Evolutionary conservation across 129 eudicot genomes (phyloP), one percentile per base, ranked within the genome.

Genomic region (Pulicaria dysenterica): DNA sequence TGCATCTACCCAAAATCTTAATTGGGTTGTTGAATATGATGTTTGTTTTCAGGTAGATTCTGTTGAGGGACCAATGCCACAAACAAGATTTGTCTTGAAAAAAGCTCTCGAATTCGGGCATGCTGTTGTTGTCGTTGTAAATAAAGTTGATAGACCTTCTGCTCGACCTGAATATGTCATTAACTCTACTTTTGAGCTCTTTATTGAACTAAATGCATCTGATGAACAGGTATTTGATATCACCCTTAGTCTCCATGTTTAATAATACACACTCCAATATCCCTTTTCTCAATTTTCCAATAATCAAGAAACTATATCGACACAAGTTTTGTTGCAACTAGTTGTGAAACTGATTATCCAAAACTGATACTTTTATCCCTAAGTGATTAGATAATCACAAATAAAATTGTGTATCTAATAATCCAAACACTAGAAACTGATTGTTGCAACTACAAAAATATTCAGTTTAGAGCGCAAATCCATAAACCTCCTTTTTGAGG

Each of bases 1-100:
- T 63, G 69, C 69, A 16, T 63, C 39, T 41, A 42, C 36, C 38
- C 6, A 15, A n/a, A 63, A 19, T 4, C 16, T 16, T 63, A 59
- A 15, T 45, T 4, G 46, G 37, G 68, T 14, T 31, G 43, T 58
- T 50, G 64, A 34, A 58, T 68, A 48, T 54, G 55, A 36, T 39
- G 13, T 39, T 67, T 24, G 69, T 47, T 79, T 87, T 79, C 77
- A 92, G 98, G 98, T 94, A 17, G 99, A 94, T 81, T 94, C 99
- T 42, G 98, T 94, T 55, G 98, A 94, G 84, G 98, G 98, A 63
- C 98, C 98, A 54, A 94, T 94, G 99, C 99, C 99, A 31, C 97
- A 94, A 73, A 94, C 99, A 70, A 86, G 99, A 84, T 94, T 94
- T 81, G 98, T 94, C 45, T 76, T 94, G 75, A 94, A 94, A 83